Evolutionary conservation across 2,329 filamentous ascomycete genomes (phyloP), one percentile per base, ranked within the genome.

Genomic region (Ophiostoma himal-ulmi): DNA sequence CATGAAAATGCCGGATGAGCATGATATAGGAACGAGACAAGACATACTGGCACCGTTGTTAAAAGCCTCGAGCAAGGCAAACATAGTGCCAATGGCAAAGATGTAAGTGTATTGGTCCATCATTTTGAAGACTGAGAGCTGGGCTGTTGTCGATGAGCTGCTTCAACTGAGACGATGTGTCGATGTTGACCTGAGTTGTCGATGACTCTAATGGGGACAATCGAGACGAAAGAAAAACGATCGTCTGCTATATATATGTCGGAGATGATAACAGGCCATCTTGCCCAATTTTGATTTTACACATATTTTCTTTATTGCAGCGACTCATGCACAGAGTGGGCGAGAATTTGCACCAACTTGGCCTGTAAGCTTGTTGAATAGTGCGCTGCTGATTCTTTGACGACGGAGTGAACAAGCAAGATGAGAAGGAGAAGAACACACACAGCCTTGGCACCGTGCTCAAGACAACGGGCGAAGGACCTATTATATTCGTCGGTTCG

Each of bases 11-110:
- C 64, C 3, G 7, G 17, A 48, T 44, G 10, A 20, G 30, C 13
- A 22, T n/a, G 6, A 52, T 20, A 44, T 30, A 30, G n/a, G 34
- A 64, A 10, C 17, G 30, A n/a, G 65, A 39, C 54, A 8, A 41
- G 6, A 72, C 71, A 86, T 81, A 91, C 89, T 92, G 76, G 90
- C 90, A 78, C 90, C 90, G 78, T 91, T 92, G 84, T 92, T 92
- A 84, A 83, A 92, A 72, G 90, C 90, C 80, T 92, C 90, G 67
- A 92, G 86, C 79, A 92, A 80, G 81, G 90, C 89, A 84, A 92
- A 92, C 76, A 89, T 81, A 36, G 89, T 92, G 86, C 90, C 90
- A 75, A 92, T 89, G 81, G 82, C 90, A 78, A 92, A 92, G 77
- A 92, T 79, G 78, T 92, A 92, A 75, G 84, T 87, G 79, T 90